Evolutionary conservation across 1,139 yeast species (phyloP), one percentile per base, ranked within the genome.

Genomic region (Saccharomyces hybrid): DNA sequence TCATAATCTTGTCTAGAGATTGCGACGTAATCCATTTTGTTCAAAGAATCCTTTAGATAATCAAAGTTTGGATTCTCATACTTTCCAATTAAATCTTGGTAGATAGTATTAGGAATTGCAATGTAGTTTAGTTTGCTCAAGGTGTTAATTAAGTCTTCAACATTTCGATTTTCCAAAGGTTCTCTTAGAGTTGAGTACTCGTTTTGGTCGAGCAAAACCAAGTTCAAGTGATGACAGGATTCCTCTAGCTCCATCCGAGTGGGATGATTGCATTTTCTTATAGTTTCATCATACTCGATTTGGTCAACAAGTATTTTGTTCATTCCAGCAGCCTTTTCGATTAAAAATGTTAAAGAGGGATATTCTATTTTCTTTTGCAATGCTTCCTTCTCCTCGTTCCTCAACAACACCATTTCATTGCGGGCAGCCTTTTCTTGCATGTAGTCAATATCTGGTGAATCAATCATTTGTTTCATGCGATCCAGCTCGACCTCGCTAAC

Each of bases 91-190:
- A 23, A 23, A 23, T 23, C 25, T 23, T 23, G 25, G 25, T 23
- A 23, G 25, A 23, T 23, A 23, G 25, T 23, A 23, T 23, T 23
- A 23, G 25, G 25, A 23, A 23, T 23, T 23, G 25, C 25, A 23
- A 23, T 23, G 25, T 23, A 23, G 25, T 23, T 23, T 23, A 23
- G 25, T 23, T 59, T 57, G 3, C 53, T 49, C 2, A 70, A 67
- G 46, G 66, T 62, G 19, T 64, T 62, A 13, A 54, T 58, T 48
- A 70, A 55, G 19, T 57, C 53, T 2, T 62, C 64, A 25, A 63
- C 5, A 8, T 53, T 52, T 16, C 65, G 61, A 3, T 54, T 26
- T 38, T 55, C 60, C 27, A 48, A 7, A 23, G 19, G 27, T 32
- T n/a, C 27, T 51, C 59, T 19, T 14, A 57, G 25, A 25, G 48